phyloP scores from a whole-genome alignment of 495 filamentous ascomycete genomes.

The Aspergillus bridgeri region DNA sequence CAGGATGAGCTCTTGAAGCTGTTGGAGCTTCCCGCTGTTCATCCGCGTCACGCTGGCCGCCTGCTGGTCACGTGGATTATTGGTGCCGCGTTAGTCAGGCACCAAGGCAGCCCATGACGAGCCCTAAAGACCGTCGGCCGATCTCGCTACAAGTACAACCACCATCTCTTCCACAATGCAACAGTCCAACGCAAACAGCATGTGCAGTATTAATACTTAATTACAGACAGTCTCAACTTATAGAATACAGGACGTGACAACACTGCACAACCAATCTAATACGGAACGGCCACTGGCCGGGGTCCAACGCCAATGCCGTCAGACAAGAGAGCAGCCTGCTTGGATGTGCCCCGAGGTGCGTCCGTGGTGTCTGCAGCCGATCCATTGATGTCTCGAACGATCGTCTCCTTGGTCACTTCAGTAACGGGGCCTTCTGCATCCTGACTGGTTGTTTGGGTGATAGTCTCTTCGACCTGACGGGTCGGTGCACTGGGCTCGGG shows the following conservation, averaged over 20 bases:
- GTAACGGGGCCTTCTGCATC: background rate
- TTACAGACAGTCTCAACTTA: background rate
- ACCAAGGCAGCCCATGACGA: background rate
- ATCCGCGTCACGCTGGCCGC: slow-evolving; percentile 45
- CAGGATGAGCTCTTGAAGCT: slow-evolving; percentile 20
- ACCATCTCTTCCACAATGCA: no score
- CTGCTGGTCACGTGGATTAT: slow-evolving; percentile 40
- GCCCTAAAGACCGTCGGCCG: no score
- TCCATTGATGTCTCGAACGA: background rate
- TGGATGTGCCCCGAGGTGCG: background rate
- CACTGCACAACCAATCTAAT: slow-evolving; percentile 3
- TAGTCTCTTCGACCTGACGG: background rate
- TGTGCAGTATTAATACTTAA: background rate
- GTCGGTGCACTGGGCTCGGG: background rate
- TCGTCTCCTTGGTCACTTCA: background rate
- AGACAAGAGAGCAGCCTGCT: background rate
- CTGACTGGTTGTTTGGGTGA: background rate
- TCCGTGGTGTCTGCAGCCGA: background rate
- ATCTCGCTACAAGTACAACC: no score
- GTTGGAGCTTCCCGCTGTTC: slow-evolving; percentile 33
- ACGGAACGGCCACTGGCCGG: slow-evolving; percentile 7
- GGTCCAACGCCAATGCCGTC: background rate
- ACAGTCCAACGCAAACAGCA: background rate
- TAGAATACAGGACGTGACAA: background rate
- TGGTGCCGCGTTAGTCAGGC: background rate